Conservation (phyloP, 768 basidiomycete genomes). For the Boletus sensibilis region DNA sequence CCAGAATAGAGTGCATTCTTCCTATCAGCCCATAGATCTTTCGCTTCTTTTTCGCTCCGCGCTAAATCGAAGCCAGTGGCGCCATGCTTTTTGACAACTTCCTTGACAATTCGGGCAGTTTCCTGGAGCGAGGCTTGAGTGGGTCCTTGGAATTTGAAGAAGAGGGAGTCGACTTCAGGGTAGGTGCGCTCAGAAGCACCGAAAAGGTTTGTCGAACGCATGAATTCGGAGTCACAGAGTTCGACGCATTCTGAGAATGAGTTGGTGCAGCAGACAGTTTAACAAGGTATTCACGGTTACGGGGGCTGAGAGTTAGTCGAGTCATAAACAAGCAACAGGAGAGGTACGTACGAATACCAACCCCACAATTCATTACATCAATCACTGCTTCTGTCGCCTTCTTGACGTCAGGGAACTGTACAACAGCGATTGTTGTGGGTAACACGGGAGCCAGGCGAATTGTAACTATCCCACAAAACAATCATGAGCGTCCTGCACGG, state of each 20-base stretch:
- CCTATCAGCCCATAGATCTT: conserved; percentile 69
- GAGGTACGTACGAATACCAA: conserved; percentile 65
- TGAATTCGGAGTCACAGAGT: conserved; percentile 70
- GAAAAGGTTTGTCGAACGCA: conserved; percentile 58
- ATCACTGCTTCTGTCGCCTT: conserved; percentile 72
- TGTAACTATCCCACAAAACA: conserved; percentile 49
- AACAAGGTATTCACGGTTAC: not conserved
- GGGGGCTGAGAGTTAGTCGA: not conserved
- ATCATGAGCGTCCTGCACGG: not conserved
- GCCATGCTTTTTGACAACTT: conserved; percentile 61
- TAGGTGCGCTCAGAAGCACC: conserved; percentile 56
- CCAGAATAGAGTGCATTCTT: conserved; percentile 64
- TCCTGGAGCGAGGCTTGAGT: conserved; percentile 57
- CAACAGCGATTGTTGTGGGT: conserved; percentile 80
- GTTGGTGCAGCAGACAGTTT: not conserved
- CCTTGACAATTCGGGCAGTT: conserved; percentile 56
- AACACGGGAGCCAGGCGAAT: conserved; percentile 77
- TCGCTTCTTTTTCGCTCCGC: conserved; percentile 59
- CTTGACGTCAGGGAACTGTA: conserved; percentile 74
- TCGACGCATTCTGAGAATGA: conserved; percentile 71
- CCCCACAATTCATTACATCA: conserved; percentile 68
- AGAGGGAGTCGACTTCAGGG: conserved; percentile 66
- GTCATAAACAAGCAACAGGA: not conserved
- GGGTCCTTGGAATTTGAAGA: conserved; percentile 86
- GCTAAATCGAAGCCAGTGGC: conserved; percentile 69